Evolutionary conservation across 139 green algal species (phyloP).

Genomic region (Chlamydomonas sp.): DNA sequence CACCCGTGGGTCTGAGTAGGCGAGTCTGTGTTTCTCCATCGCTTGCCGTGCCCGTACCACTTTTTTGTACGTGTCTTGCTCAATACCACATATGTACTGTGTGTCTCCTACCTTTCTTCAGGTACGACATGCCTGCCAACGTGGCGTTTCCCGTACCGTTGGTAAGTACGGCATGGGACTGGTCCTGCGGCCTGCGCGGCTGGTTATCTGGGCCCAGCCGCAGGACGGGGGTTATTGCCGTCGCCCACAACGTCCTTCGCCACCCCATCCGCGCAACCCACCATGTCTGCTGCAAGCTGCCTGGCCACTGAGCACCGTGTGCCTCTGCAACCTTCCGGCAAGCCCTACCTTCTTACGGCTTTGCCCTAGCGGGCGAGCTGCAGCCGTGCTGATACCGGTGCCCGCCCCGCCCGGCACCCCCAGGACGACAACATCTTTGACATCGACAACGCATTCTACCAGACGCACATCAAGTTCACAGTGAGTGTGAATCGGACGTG

Average conservation of each 20-base stretch:
- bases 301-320: too few species aligned
- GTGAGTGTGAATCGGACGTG: not conserved
- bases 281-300: too few species aligned
- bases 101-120: not conserved
- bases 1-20: too few species aligned
- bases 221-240: not conserved
- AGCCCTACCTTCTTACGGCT: not conserved
- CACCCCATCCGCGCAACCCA: too few species aligned
- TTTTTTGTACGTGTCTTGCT: not conserved
- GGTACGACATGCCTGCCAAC: slow-evolving; percentile 37
- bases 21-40: too few species aligned
- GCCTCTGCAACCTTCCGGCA: not conserved
- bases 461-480: slow-evolving; percentile 24
- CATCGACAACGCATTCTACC: slow-evolving; percentile 20
- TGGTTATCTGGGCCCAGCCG: not conserved
- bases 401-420: not conserved
- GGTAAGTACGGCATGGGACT: not conserved
- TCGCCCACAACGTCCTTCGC: not conserved
- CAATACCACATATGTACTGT: not conserved
- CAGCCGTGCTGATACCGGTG: not conserved
- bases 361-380: not conserved
- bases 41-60: too few species aligned
- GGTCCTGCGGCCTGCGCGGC: not conserved
- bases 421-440: slow-evolving; percentile 31
- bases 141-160: slow-evolving; percentile 23